Evolutionary conservation across 345 rosid genomes (phyloP).

Genomic region (Eucalyptus regnans): DNA sequence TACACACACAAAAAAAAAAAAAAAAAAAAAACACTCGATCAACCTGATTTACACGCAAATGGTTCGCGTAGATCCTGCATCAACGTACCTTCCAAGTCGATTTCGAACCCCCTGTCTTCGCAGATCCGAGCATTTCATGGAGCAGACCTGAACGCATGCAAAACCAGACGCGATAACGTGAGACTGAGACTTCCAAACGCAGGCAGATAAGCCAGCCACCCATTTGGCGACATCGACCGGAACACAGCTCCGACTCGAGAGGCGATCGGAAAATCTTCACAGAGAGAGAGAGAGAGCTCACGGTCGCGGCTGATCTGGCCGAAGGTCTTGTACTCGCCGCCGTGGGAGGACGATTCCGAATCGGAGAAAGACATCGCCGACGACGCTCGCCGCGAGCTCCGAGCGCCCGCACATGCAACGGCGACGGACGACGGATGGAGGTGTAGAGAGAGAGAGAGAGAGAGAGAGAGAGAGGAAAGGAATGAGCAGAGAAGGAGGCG

Average conservation of each 20-base stretch:
- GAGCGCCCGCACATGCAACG: neutral
- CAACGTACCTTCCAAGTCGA: slow-evolving; percentile 62
- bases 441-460: neutral
- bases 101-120: slow-evolving; percentile 53
- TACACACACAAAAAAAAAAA: neutral
- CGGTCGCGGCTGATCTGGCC: slow-evolving; percentile 75
- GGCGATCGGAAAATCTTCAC: neutral
- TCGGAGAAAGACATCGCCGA: slow-evolving; percentile 55
- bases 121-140: slow-evolving; percentile 77
- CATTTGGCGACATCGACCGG: neutral
- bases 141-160: slow-evolving; percentile 36
- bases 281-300: slow-evolving; percentile 8
- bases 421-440: neutral
- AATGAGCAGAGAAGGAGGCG: neutral
- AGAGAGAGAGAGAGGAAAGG: neutral
- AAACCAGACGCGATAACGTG: neutral
- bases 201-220: neutral
- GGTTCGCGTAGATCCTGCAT: neutral
- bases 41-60: neutral
- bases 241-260: neutral
- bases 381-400: neutral
- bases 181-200: too few species aligned
- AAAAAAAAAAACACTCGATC: neutral
- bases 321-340: slow-evolving; percentile 58
- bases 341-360: slow-evolving; percentile 39